phyloP scores from a whole-genome alignment of 768 basidiomycete genomes.

The Paxillus ammoniavirescens region DNA sequence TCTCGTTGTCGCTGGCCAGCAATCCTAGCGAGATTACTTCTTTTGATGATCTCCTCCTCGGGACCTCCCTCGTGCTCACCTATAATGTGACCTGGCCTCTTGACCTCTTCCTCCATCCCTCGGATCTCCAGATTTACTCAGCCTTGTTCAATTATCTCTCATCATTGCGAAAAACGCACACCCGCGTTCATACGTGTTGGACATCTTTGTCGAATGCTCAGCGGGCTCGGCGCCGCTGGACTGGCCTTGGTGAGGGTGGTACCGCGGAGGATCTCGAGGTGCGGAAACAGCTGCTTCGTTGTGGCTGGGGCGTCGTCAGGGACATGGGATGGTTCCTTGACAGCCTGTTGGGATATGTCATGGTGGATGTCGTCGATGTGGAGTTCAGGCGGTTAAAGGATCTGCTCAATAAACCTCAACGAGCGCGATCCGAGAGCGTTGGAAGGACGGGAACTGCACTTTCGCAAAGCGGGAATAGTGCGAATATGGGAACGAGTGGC shows the following conservation, averaged over 20 bases:
- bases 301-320: conserved; percentile 83
- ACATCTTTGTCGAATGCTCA: conserved; percentile 82
- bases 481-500: conserved; percentile 23
- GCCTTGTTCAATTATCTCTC: conserved; percentile 81
- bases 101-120: conserved; percentile 80
- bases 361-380: conserved; percentile 87
- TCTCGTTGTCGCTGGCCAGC: conserved; percentile 43
- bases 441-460: conserved; percentile 9
- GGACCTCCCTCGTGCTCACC: conserved; percentile 68
- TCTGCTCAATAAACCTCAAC: conserved; percentile 38
- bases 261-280: conserved; percentile 66
- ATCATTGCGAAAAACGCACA: conserved; percentile 81
- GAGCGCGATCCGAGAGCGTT: conserved; percentile 20
- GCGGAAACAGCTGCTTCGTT: conserved; percentile 64
- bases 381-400: conserved; percentile 75
- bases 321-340: conserved; percentile 94
- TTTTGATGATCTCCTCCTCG: conserved; percentile 77
- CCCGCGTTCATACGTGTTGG: conserved; percentile 79
- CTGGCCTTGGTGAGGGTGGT: conserved; percentile 84
- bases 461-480: conserved; percentile 2
- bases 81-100: conserved; percentile 84
- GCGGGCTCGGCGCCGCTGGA: conserved; percentile 81
- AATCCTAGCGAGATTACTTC: conserved; percentile 41
- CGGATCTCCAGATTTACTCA: conserved; percentile 73
- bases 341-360: conserved; percentile 77